Base-by-base conservation (phyloP, 23 red algal species). In the Chondrus crispus region DNA sequence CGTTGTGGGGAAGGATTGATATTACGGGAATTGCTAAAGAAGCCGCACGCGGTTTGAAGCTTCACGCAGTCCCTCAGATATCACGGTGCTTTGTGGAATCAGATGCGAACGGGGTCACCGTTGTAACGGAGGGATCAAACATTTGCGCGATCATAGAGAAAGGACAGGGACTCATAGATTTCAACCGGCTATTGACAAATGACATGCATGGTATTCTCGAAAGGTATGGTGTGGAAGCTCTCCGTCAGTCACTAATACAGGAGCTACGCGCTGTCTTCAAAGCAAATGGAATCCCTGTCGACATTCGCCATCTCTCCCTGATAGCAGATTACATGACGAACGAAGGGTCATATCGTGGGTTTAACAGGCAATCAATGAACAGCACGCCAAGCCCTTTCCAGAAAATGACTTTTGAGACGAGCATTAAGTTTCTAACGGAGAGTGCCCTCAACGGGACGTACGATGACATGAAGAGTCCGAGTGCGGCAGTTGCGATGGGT, bases 211-310 rank as follows among this genome's bases (percentile, higher is more conserved):
- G 80, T 41, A 95, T 96, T 50, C 66, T 96, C 28, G 7, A 64
- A 30, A 63, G 68, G 48, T 99, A 99, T 62, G 97, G 97, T 20
- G 94, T 99, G 3, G 97, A 99, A 80, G 95, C 94, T 64, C 63
- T 93, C 26, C 89, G 94, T 41, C 84, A 78, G 13, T 82, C 82
- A 22, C 47, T 99, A 69, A 83, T 95, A 48, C 46, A 82, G 3
- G 97, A 99, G 60, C 68, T 99, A 20, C 50, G 54, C 48, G 73
- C 64, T 41, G 88, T 99, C 16, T 99, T 99, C 42, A 82, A 70
- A 9, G 94, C 94, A n/a, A 94, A 99, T 79, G 97, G 97, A 39
- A 99, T 96, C 79, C 93, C 96, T 74, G 97, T 99, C 2, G 93
- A 99, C 72, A 62, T 84, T 30, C 91, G 97, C 36, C 97, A 99